Evolutionary conservation across 2,329 filamentous ascomycete genomes (phyloP), one percentile per base, ranked within the genome.

Genomic region (Epichloe typhina): DNA sequence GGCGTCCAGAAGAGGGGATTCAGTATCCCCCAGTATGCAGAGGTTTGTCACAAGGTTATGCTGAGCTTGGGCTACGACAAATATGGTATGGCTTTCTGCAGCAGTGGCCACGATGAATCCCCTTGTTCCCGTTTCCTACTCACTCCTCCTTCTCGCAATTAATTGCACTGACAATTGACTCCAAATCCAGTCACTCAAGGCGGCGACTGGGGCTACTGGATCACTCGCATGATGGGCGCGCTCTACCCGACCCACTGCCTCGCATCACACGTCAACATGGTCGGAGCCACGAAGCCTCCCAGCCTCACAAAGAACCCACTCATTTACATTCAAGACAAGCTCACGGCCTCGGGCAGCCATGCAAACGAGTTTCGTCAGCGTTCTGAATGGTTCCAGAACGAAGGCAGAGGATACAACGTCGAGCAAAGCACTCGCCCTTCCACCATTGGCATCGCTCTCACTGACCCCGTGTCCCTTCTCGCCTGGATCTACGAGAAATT

Each of bases 401-500:
- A 84, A 53, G 80, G 82, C 0, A 64, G 61, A 8, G 63, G 62
- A 1, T 66, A 67, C 40, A 52, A 59, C 35, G 3, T 59, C 1
- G 31, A 59, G 41, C 63, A 66, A 40, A 80, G 76, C 3, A 88
- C 85, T 0, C 82, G 83, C 52, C 86, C 87, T 0, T 80, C 87
- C 48, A 91, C 86, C 0, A 61, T 90, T 0, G 82, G 82, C 0
- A 87, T 86, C 59, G 80, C 72, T 0, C 70, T 90, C 3, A 72
- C 77, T 0, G 85, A 89, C 61, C 87, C 86, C 0, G 76, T 86
- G 0, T 84, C 76, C 0, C 67, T 88, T 3, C 70, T 91, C 1
- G 79, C 84, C 0, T 93, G 87, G 87, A 81, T 91, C 36, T 86
- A 86, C 56, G 87, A 91, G 66, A 91, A 91, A 62, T 67, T 91